Percentiles rank a stretch among this genome's conserved stretches.
phyloP scores from a whole-genome alignment of 768 basidiomycete species.

The Podaxis sp. region DNA sequence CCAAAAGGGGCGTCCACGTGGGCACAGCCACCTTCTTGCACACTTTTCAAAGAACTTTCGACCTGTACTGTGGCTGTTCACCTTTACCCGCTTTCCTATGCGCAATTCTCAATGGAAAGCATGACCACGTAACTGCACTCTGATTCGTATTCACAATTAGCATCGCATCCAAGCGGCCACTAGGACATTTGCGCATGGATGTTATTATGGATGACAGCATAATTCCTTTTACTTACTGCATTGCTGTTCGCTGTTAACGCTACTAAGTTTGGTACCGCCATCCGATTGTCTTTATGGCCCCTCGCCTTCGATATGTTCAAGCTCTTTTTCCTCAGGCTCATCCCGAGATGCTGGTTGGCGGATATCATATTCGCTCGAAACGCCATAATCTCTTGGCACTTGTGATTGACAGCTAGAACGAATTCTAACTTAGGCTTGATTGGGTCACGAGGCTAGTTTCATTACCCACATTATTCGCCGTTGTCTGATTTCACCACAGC shows the following conservation, averaged over 20 bases:
- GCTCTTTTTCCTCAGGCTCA: neutral
- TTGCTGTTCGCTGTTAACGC: neutral
- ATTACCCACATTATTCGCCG: neutral
- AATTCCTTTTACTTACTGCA: neutral
- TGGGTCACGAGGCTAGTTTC: neutral
- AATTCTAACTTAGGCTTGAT: neutral
- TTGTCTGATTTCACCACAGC: neutral
- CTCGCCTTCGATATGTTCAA: neutral
- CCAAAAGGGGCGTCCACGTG: constrained; percentile 5
- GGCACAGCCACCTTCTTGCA: constrained; percentile 7
- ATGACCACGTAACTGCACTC: neutral
- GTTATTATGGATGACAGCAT: neutral
- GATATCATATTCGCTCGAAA: neutral
- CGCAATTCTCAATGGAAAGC: neutral
- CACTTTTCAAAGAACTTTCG: neutral
- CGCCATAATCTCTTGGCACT: neutral
- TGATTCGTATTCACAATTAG: neutral
- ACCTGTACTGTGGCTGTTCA: neutral
- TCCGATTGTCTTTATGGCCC: neutral
- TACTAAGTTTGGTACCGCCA: neutral
- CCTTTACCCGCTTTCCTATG: neutral
- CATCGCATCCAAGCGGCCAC: neutral
- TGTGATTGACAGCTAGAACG: neutral
- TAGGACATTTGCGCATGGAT: neutral
- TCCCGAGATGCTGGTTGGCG: neutral